Conservation (phyloP, 768 basidiomycete species). For the Tremella mesenterica region DNA sequence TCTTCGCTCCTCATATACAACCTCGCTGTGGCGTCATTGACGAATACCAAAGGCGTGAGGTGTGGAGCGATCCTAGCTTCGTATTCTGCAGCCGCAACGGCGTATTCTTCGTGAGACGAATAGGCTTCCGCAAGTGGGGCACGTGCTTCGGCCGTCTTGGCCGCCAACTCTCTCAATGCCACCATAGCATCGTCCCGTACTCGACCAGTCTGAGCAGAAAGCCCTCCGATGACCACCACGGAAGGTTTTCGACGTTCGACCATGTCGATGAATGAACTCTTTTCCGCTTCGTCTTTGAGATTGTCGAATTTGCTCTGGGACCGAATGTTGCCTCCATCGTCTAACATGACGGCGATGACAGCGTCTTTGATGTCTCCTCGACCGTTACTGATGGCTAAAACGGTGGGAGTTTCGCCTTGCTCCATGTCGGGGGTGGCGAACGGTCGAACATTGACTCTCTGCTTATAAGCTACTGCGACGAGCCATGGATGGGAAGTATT, state of each 20-base stretch:
- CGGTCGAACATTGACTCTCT: constrained; percentile 80
- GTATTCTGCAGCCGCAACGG: constrained; percentile 15
- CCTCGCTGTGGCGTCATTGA: constrained; percentile 82
- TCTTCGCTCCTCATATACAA: constrained; percentile 87
- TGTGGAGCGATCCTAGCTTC: constrained; percentile 17
- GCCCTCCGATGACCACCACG: constrained; percentile 80
- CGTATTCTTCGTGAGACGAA: constrained; percentile 27
- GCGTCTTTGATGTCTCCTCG: constrained; percentile 89
- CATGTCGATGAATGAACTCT: constrained; percentile 71
- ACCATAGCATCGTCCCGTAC: constrained; percentile 32
- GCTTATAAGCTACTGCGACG: neutral
- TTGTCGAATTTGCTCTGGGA: constrained; percentile 85
- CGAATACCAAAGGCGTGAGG: constrained; percentile 55
- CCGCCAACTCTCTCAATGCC: constrained; percentile 33
- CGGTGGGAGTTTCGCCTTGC: constrained; percentile 63
- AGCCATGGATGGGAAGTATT: neutral
- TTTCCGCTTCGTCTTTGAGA: constrained; percentile 59
- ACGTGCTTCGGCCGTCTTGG: constrained; percentile 15
- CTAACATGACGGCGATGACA: constrained; percentile 73
- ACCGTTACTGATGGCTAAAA: constrained; percentile 88
- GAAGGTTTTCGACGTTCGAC: constrained; percentile 73
- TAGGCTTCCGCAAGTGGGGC: constrained; percentile 25
- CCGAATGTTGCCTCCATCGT: constrained; percentile 80
- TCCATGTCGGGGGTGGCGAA: constrained; percentile 58
- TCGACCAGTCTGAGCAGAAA: constrained; percentile 61